Evolutionary conservation across 208 protist species (phyloP).

Genomic region (Endotrypanum monterogeii): DNA sequence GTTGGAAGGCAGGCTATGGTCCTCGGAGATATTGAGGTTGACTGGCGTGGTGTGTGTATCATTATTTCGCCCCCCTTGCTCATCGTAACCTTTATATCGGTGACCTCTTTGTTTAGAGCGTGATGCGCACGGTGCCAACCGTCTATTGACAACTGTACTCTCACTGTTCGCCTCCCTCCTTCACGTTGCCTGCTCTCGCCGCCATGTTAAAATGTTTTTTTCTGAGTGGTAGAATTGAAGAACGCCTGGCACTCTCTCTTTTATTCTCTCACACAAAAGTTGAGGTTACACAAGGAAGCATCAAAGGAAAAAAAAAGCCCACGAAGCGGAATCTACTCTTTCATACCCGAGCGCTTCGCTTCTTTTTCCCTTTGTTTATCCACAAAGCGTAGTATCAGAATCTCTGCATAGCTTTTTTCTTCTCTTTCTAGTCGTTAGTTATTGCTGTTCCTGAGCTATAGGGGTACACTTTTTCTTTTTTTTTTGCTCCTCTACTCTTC

Average conservation of each 20-base stretch:
- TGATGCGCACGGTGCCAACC: background rate
- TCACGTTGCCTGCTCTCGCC: background rate
- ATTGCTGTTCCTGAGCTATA: background rate
- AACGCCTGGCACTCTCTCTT: background rate
- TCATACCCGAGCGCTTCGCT: constrained; percentile 3
- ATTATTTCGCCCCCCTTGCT: background rate
- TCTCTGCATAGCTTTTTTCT: constrained; percentile 5
- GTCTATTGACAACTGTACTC: background rate
- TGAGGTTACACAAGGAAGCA: background rate
- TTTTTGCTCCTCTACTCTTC: constrained; percentile 4
- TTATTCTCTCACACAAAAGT: too few relatives aligned
- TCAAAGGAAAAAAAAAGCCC: background rate
- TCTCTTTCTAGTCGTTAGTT: background rate
- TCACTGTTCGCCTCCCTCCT: background rate
- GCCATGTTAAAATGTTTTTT: too few relatives aligned
- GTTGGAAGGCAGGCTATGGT: background rate
- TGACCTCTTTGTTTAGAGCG: background rate
- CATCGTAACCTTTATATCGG: background rate
- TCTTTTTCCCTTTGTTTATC: constrained; percentile 1
- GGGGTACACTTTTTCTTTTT: constrained; percentile 8
- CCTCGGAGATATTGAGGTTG: background rate
- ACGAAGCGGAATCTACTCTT: background rate
- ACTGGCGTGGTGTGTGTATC: background rate
- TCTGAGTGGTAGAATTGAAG: constrained; percentile 6
- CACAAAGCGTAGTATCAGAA: background rate